These are phyloP conservation scores for Filobasidium uniguttulatum DNA, from an alignment of 1,284 basidiomycete genomes.

Conservation along the genomic window DNA sequence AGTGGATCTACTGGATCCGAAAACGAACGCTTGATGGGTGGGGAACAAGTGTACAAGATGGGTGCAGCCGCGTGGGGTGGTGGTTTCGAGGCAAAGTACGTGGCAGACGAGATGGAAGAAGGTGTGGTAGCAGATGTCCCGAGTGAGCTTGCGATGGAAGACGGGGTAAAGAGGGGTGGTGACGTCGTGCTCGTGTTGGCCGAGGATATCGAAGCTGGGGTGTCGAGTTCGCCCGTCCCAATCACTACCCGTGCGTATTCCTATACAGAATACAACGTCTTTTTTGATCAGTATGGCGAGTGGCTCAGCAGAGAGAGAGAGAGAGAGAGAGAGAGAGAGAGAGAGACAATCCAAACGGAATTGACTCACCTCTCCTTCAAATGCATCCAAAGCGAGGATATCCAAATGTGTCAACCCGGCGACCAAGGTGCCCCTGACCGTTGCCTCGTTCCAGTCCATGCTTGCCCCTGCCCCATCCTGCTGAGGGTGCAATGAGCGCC, in stretches of 20 bases:
- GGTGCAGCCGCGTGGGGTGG: not conserved
- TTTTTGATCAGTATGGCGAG: conserved; percentile 26
- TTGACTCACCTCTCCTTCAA: conserved; percentile 59
- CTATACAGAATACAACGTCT: no score
- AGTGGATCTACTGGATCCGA: not conserved
- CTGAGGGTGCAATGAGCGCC: no score
- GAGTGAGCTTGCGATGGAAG: not conserved
- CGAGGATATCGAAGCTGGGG: no score
- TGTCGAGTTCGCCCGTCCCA: no score
- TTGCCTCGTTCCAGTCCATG: conserved; percentile 38
- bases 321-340: conserved; percentile 43
- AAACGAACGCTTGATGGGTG: not conserved
- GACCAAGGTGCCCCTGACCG: conserved; percentile 58
- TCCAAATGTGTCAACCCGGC: conserved; percentile 49
- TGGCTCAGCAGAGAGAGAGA: conserved; percentile 38
- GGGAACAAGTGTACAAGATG: not conserved
- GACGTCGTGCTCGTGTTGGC: conserved; percentile 36
- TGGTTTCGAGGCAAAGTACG: not conserved
- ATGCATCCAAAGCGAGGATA: conserved; percentile 51
- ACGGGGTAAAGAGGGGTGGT: conserved; percentile 28
- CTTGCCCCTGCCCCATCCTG: no score
- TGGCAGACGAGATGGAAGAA: not conserved
- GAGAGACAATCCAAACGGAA: conserved; percentile 54
- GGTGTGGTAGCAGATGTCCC: conserved; percentile 1
- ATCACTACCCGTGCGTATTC: conserved; percentile 4